Evolutionary conservation across 345 rosid species (phyloP), one percentile per base, ranked within the genome.

Genomic region (Eucalyptus polyanthemos): DNA sequence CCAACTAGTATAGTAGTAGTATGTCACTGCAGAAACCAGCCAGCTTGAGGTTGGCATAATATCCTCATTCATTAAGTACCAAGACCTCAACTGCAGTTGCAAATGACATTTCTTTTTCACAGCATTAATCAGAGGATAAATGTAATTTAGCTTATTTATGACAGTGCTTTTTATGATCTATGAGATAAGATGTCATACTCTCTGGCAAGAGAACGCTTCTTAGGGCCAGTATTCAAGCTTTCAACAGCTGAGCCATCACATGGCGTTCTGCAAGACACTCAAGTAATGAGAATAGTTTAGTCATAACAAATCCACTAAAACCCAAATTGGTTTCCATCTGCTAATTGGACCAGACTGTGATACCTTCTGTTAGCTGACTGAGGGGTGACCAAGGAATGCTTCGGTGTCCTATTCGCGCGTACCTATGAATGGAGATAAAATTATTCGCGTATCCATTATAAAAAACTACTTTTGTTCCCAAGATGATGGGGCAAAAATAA

Each of bases 181-280:
- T 12, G 47, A 53, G 62, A 86, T 86, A 51, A 80, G 51, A 42
- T 54, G 90, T 53, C 95, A 94, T 95, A 97, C 99, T 97, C 98
- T 47, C 96, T 89, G 50, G 97, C 95, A 80, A 97, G 95, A 91
- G 96, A 95, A 60, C 91, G 90, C 97, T 96, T 94, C 92, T 92
- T 94, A 51, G 94, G 92, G 21, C 96, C 95, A 58, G 98, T 88
- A 81, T 67, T 89, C 93, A 93, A 95, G 90, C 89, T 91, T 62
- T 91, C 95, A 53, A 88, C 90, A 37, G 95, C 93, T 11, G 95
- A 93, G 60, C 94, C 90, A 88, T 91, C 92, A 88, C 83, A 89
- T 13, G 94, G 94, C 88, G 90, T 93, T 93, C 97, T 96, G 96
- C 85, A 24, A 31, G 60, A 86, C 37, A 45, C 50, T 45, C 87